Conservation (phyloP, 108 stramenopile species). For the Skeletonema potamos region DNA sequence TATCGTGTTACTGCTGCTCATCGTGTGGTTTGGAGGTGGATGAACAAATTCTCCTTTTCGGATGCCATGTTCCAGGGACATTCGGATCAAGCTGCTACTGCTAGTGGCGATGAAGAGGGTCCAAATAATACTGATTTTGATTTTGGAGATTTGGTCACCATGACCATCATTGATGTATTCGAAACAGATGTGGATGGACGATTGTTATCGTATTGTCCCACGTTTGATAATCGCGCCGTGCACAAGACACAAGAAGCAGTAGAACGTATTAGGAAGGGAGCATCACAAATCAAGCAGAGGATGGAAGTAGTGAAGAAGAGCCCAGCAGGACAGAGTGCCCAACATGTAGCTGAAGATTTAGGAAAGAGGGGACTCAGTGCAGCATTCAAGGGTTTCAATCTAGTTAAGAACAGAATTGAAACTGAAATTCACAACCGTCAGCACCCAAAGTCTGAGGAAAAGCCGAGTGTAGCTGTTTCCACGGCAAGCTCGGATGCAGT, state of each 20-base stretch:
- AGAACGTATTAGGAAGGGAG: slow-evolving; percentile 71
- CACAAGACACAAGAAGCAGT: slow-evolving; percentile 70
- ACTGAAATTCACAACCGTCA: slow-evolving; percentile 45
- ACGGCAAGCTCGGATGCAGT: not conserved
- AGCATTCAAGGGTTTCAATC: slow-evolving; percentile 20
- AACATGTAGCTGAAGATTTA: slow-evolving; percentile 25
- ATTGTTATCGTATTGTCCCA: slow-evolving; percentile 84
- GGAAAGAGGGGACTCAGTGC: slow-evolving; percentile 35
- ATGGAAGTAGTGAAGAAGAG: slow-evolving; percentile 60
- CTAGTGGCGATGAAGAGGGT: not conserved
- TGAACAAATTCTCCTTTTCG: slow-evolving; percentile 77
- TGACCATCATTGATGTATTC: slow-evolving; percentile 91
- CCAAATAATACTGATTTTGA: slow-evolving; percentile 48
- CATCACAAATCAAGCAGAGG: slow-evolving; percentile 50
- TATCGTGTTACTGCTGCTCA: slow-evolving; percentile 91
- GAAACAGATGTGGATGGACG: slow-evolving; percentile 84
- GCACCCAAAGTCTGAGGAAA: not conserved
- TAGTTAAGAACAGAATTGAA: slow-evolving; percentile 35
- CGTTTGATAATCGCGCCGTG: slow-evolving; percentile 85
- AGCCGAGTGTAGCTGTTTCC: slow-evolving; percentile 24
- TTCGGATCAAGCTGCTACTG: not conserved
- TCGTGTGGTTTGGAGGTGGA: slow-evolving; percentile 89
- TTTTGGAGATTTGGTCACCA: slow-evolving; percentile 80
- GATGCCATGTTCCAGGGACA: slow-evolving; percentile 1
- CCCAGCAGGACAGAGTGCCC: slow-evolving; percentile 60